Conservation (phyloP, 2,329 filamentous ascomycete species). For the Xenoacremonium recifei region DNA sequence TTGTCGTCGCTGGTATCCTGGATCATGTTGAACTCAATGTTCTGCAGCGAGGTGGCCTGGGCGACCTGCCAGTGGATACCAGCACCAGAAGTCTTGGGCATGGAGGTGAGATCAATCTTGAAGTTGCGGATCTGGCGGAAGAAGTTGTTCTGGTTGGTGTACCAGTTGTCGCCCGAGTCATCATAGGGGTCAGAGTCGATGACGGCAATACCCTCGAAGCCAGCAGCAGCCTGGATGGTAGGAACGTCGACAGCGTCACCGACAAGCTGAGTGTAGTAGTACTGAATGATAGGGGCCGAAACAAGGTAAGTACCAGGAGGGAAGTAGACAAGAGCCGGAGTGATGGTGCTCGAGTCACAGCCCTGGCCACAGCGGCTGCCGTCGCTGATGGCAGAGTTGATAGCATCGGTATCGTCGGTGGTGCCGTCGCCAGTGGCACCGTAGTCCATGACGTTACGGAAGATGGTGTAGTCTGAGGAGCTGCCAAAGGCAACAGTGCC, state of each 20-base stretch:
- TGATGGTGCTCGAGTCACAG: conserved; percentile 29
- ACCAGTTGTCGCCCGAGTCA: conserved; percentile 61
- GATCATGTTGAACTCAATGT: conserved; percentile 49
- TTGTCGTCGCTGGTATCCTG: neutral
- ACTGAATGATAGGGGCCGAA: conserved; percentile 56
- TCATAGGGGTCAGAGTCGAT: conserved; percentile 84
- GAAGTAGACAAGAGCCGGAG: conserved; percentile 26
- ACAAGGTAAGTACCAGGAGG: conserved; percentile 55
- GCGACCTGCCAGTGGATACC: conserved; percentile 65
- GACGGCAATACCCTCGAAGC: conserved; percentile 55
- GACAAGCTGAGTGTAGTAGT: conserved; percentile 62
- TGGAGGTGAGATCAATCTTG: conserved; percentile 50
- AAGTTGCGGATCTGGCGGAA: conserved; percentile 65
- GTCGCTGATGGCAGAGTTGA: conserved; percentile 42
- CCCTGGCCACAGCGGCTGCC: conserved; percentile 32
- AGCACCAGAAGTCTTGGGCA: conserved; percentile 27
- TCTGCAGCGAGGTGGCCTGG: conserved; percentile 54
- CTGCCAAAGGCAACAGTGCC: conserved; percentile 61
- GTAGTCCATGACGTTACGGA: conserved; percentile 40
- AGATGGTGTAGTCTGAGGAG: conserved; percentile 29
- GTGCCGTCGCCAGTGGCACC: conserved; percentile 28
- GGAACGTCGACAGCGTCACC: conserved; percentile 50
- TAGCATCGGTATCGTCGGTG: conserved; percentile 55
- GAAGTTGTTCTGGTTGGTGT: conserved; percentile 52
- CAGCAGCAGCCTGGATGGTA: conserved; percentile 49